phyloP scores from a whole-genome alignment of 1,139 yeast species.

The Candida smagusa region DNA sequence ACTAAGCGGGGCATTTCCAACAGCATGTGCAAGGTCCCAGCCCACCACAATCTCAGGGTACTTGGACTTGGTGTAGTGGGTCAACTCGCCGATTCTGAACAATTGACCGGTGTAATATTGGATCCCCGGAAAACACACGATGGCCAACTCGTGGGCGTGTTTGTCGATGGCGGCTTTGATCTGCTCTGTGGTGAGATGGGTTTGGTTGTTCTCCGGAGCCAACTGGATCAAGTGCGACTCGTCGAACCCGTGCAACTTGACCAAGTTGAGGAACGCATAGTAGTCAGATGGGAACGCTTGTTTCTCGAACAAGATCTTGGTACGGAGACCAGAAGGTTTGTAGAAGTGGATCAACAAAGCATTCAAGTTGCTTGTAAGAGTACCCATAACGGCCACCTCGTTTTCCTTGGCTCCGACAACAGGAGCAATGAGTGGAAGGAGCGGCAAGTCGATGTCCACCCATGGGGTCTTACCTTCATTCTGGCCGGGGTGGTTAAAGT shows the following conservation, averaged over 20 bases:
- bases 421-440: constrained; percentile 64
- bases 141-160: constrained; percentile 61
- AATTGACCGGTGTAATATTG: constrained; percentile 91
- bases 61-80: constrained; percentile 50
- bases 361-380: constrained; percentile 79
- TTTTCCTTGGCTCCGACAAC: constrained; percentile 68
- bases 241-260: constrained; percentile 56
- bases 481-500: constrained; percentile 65
- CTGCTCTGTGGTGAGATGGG: constrained; percentile 58
- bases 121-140: constrained; percentile 81
- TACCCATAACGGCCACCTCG: constrained; percentile 87
- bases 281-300: constrained; percentile 91
- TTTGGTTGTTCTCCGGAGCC: constrained; percentile 46
- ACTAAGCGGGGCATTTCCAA: constrained; percentile 73
- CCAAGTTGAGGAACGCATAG: constrained; percentile 80
- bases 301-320: constrained; percentile 77
- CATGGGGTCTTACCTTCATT: constrained; percentile 51
- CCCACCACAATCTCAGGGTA: constrained; percentile 61
- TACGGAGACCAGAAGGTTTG: constrained; percentile 54
- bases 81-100: constrained; percentile 70
- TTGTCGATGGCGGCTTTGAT: constrained; percentile 56
- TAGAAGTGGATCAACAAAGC: constrained; percentile 72
- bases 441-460: constrained; percentile 81
- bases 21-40: constrained; percentile 97
- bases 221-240: constrained; percentile 64